Conservation (phyloP, 2,329 filamentous ascomycete species). For the Xylaria hypoxylon region DNA sequence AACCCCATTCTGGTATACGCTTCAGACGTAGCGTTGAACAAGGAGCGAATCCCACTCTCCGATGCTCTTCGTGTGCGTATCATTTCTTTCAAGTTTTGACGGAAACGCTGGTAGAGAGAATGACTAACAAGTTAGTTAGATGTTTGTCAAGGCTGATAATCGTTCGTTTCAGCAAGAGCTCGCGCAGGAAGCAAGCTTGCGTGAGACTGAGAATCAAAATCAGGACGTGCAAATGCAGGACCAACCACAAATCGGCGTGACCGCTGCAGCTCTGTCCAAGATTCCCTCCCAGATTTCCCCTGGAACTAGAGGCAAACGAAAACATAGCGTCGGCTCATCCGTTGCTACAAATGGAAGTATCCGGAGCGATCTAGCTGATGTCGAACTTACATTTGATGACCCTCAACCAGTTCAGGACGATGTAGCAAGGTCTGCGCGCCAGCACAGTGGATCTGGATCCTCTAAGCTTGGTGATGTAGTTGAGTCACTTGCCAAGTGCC, state of each 20-base stretch:
- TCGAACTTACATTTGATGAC: slow-evolving; percentile 46
- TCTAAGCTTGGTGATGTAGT: slow-evolving; percentile 39
- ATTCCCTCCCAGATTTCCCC: slow-evolving; percentile 28
- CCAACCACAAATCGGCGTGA: slow-evolving; percentile 27
- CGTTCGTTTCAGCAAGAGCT: slow-evolving; percentile 64
- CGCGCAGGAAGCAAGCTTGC: slow-evolving; percentile 50
- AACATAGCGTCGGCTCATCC: slow-evolving; percentile 48
- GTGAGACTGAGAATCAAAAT: slow-evolving; percentile 2
- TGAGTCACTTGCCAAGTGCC: slow-evolving; percentile 41
- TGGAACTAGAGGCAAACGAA: slow-evolving; percentile 41
- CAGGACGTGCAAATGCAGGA: slow-evolving; percentile 40
- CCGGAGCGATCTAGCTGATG: slow-evolving; percentile 42
- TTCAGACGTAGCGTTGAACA: slow-evolving; percentile 60
- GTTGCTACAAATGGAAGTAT: slow-evolving; percentile 49
- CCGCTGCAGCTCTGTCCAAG: slow-evolving; percentile 38
- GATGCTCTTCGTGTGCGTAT: slow-evolving; percentile 52
- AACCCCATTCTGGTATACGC: slow-evolving; percentile 65
- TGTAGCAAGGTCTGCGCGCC: background rate
- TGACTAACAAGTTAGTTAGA: slow-evolving; percentile 51
- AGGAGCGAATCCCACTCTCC: slow-evolving; percentile 54
- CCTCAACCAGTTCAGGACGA: slow-evolving; percentile 21
- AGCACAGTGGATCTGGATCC: slow-evolving; percentile 16
- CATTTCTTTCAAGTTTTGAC: background rate
- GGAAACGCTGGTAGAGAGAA: background rate
- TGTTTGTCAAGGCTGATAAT: slow-evolving; percentile 65